Percentiles rank a stretch among this genome's conserved stretches.
These are phyloP conservation scores for Coelomomyces lativittatus DNA, from an alignment of 371 early-diverging fungal genomes.

Conservation along the genomic window DNA sequence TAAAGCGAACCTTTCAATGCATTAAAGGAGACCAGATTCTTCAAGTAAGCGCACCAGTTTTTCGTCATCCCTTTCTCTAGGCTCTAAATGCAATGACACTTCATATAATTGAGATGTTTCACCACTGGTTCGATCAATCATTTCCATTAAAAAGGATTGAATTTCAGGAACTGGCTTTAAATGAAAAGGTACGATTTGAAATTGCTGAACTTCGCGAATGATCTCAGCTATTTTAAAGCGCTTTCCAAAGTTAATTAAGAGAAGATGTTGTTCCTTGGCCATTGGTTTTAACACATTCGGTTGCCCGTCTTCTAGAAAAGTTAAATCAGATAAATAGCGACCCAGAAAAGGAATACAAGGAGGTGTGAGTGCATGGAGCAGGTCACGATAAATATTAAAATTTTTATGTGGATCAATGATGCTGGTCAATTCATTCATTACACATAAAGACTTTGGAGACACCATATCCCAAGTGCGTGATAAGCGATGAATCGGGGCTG, in stretches of 20 bases:
- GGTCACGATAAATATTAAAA: constrained; percentile 65
- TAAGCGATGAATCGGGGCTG: constrained; percentile 69
- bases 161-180: constrained; percentile 56
- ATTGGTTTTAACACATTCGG: constrained; percentile 43
- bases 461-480: constrained; percentile 63
- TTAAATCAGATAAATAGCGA: constrained; percentile 66
- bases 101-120: constrained; percentile 57
- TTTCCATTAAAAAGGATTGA: constrained; percentile 52
- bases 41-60: constrained; percentile 64
- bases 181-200: constrained; percentile 67
- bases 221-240: constrained; percentile 68
- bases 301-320: constrained; percentile 85
- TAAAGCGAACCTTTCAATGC: no score
- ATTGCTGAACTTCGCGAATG: constrained; percentile 79
- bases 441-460: constrained; percentile 1
- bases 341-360: constrained; percentile 78
- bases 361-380: constrained; percentile 64
- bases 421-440: constrained; percentile 5
- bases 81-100: constrained; percentile 60
- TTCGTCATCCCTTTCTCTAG: constrained; percentile 73
- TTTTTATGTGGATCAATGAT: constrained; percentile 15
- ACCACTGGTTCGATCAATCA: constrained; percentile 40
- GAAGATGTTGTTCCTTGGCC: constrained; percentile 1
- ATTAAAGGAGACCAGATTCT: constrained; percentile 71
- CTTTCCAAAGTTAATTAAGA: constrained; percentile 79